Evolutionary conservation across 805 yeast genomes (phyloP), one percentile per base, ranked within the genome.

Genomic region (Isabelozyma rhagii): DNA sequence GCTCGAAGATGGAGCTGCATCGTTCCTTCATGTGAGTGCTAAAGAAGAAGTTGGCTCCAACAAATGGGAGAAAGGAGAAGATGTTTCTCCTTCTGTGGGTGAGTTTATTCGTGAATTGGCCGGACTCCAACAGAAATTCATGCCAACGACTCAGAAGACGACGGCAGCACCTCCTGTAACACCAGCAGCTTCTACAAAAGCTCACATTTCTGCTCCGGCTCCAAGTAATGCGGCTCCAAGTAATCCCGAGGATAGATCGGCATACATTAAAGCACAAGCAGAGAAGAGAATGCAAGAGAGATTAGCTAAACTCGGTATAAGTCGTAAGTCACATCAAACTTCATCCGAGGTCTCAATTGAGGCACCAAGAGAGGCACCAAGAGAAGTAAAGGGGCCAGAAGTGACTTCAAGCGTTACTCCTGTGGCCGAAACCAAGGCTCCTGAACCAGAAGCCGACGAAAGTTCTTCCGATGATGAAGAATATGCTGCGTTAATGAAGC

Each of bases 11-110:
- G 81, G 79, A 5, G 67, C 81, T 48, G 74, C 74, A 18, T 56
- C 64, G 5, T 58, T 67, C 39, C 70, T 82, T 54, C 71, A 77
- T 42, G 65, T 77, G 40, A 57, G 77, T 8, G 63, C 63, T 8
- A 68, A 64, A 43, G 77, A 76, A 44, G 74, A 78, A 44, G 70
- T 74, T 43, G 87, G 85, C 4, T 77, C 80, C 42, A 77, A 81
- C 36, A 84, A 86, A 60, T 92, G 92, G 89, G 97, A 88, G 53
- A 77, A 81, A 43, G 97, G 96, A 10, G 71, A 83, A 39, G 96
- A 92, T 39, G 84, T 90, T 27, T 78, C 82, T n/a, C 76, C 48
- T 3, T 75, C 80, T 39, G 92, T 89, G 42, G 76, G 79, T 48
- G 70, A 71, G 5, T 83, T 92, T 55, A 82, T 92, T 53, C 70